phyloP scores from a whole-genome alignment of 768 basidiomycete species.

The Hypholoma sublateritium region DNA sequence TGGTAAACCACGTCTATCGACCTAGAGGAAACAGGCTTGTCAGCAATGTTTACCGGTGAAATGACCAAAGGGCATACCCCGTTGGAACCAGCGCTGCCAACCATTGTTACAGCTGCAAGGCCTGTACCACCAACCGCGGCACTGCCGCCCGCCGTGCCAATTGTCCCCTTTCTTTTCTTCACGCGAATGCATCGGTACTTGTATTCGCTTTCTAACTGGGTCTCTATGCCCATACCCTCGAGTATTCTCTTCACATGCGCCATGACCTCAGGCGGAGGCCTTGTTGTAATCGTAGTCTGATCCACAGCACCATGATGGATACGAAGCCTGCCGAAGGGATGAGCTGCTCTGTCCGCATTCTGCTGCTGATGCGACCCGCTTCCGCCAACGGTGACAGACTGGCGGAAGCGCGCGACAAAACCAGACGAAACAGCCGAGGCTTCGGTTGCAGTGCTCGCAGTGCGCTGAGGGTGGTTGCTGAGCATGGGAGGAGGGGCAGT shows the following conservation, averaged over 20 bases:
- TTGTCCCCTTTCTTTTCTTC: slow-evolving; percentile 65
- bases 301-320: slow-evolving; percentile 94
- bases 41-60: slow-evolving; percentile 5
- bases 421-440: slow-evolving; percentile 43
- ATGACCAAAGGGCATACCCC: slow-evolving; percentile 58
- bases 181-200: slow-evolving; percentile 84
- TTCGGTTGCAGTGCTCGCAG: slow-evolving; percentile 44
- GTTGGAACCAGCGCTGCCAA: slow-evolving; percentile 81
- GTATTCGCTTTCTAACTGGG: slow-evolving; percentile 86
- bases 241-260: slow-evolving; percentile 79
- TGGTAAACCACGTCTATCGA: slow-evolving; percentile 88
- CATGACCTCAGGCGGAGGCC: slow-evolving; percentile 85
- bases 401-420: slow-evolving; percentile 48
- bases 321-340: slow-evolving; percentile 50
- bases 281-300: slow-evolving; percentile 82
- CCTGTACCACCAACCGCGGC: slow-evolving; percentile 32
- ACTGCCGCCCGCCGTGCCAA: slow-evolving; percentile 36
- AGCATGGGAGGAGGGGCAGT: slow-evolving; percentile 17
- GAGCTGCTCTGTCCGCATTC: slow-evolving; percentile 26
- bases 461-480: slow-evolving; percentile 37
- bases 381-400: slow-evolving; percentile 47
- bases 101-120: slow-evolving; percentile 74
- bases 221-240: slow-evolving; percentile 87
- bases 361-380: slow-evolving; percentile 29
- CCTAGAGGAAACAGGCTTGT: slow-evolving; percentile 40